A percentile compares a stretch with the other conserved stretches of the same genome.
Evolutionary conservation across 1,284 basidiomycete genomes (phyloP).

Genomic region (Cutaneotrichosporon curvatum): DNA sequence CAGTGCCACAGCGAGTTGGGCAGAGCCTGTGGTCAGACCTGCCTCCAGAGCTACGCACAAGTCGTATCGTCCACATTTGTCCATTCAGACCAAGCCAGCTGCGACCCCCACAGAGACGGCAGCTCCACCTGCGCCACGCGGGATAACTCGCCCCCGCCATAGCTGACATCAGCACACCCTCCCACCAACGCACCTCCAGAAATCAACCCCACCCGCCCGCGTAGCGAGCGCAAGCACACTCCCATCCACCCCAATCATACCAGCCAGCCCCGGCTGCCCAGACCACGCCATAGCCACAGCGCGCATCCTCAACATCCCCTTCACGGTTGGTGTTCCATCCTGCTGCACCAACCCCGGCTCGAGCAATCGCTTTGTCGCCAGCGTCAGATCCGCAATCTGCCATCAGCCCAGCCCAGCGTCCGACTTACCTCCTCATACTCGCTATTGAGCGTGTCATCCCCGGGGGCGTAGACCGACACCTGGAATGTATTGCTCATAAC

Average conservation of each 20-base stretch:
- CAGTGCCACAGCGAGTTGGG: slow-evolving; percentile 21
- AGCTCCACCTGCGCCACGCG: slow-evolving; percentile 2
- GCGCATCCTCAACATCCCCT: slow-evolving; percentile 23
- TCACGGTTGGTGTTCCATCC: slow-evolving; percentile 5
- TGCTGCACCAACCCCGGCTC: slow-evolving; percentile 2
- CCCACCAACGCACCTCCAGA: slow-evolving; percentile 27
- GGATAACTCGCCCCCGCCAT: not conserved
- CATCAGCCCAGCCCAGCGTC: not conserved
- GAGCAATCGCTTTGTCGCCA: slow-evolving; percentile 15
- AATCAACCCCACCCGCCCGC: slow-evolving; percentile 25
- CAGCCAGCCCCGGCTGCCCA: slow-evolving; percentile 6
- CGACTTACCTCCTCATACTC: slow-evolving; percentile 30
- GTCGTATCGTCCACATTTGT: slow-evolving; percentile 5
- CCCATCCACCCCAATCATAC: slow-evolving; percentile 24
- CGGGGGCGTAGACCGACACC: slow-evolving; percentile 32
- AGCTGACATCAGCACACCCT: not conserved
- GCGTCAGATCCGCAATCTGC: slow-evolving; percentile 32
- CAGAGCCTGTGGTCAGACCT: slow-evolving; percentile 17
- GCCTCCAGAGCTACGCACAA: slow-evolving; percentile 15
- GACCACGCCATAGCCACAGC: slow-evolving; percentile 33
- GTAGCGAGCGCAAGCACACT: slow-evolving; percentile 34
- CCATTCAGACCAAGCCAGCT: slow-evolving; percentile 30
- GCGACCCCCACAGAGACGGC: slow-evolving; percentile 5
- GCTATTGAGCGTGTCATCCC: slow-evolving; percentile 25
- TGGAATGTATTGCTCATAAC: slow-evolving; percentile 24